Evolutionary conservation across 2,329 filamentous ascomycete genomes (phyloP).

Genomic region (Neophaeococcomyces aloes): DNA sequence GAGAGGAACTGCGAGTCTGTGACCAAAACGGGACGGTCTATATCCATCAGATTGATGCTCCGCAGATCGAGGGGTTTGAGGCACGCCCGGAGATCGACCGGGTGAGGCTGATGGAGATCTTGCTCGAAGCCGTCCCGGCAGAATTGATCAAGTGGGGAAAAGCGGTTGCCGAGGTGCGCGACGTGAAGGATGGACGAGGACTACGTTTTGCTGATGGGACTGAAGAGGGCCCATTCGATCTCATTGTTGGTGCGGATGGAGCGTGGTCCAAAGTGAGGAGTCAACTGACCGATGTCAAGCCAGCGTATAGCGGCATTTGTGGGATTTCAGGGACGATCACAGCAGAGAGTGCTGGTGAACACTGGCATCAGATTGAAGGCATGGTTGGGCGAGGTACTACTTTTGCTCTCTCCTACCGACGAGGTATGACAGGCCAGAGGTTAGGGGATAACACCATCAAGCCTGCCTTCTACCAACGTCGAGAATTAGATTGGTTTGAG

Average conservation of each 20-base stretch:
- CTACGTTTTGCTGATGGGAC: constrained; percentile 22
- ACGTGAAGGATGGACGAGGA: constrained; percentile 19
- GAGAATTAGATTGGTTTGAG: constrained; percentile 18
- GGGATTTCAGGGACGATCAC: constrained; percentile 23
- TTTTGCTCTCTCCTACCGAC: constrained; percentile 17
- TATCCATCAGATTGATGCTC: constrained; percentile 16
- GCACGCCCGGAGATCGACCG: constrained; percentile 30
- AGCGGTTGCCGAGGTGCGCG: constrained; percentile 18
- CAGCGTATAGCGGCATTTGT: constrained; percentile 27
- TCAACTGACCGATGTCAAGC: constrained; percentile 27
- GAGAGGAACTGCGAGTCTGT: constrained; percentile 32
- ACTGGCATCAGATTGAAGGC: constrained; percentile 22
- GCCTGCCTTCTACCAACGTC: constrained; percentile 21
- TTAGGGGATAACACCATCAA: constrained; percentile 21
- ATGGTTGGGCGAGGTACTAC: constrained; percentile 21
- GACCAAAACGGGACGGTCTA: constrained; percentile 31
- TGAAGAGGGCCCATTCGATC: constrained; percentile 28
- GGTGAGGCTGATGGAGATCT: constrained; percentile 25
- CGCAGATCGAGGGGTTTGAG: constrained; percentile 9
- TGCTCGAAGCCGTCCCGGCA: constrained; percentile 25
- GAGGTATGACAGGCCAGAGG: constrained; percentile 17
- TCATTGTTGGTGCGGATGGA: constrained; percentile 37
- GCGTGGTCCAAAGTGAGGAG: constrained; percentile 32
- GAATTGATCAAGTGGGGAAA: constrained; percentile 26
- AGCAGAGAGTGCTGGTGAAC: constrained; percentile 18